Evolutionary conservation across 306 rosid genomes (phyloP), one percentile per base, ranked within the genome.

Genomic region (Glycine tomentella): DNA sequence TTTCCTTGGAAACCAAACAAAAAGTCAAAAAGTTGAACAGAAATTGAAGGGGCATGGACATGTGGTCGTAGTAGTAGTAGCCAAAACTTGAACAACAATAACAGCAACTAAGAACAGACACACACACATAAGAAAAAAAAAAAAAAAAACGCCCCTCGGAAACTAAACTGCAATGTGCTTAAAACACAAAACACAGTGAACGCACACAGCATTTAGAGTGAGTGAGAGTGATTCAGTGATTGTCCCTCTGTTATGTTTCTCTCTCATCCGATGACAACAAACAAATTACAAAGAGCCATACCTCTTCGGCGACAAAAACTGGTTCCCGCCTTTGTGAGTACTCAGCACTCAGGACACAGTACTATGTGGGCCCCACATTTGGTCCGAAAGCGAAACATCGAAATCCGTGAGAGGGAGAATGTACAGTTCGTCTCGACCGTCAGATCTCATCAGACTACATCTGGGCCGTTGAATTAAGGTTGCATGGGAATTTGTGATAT

Each of bases 251-350:
- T 79, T 79, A n/a, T 8, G 34, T 14, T 52, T 38, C 34, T n/a
- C 15, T 81, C 15, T 72, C 75, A 80, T 69, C 79, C 77, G 84
- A 12, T 56, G 76, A 64, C 74, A 68, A 40, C 13, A 25, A 25
- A 25, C 31, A 20, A 20, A 20, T 20, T 20, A 20, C 20, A 84
- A 79, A 63, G 74, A 83, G 75, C 84, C 84, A 80, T 77, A 42
- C 85, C 90, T 84, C 80, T 46, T 84, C 80, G 40, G 86, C 69
- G 92, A 89, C 90, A 87, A 85, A 89, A 89, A 80, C 87, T 81
- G 90, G 87, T 90, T 95, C 98, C 97, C 97, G 97, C 99, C 95
- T 88, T 89, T 84, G 81, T 77, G 89, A 80, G 77, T 36, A 77
- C 63, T 80, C 83, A 67, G 74, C 78, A 84, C 83, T 49, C 56